Evolutionary conservation across 768 basidiomycete species (phyloP).

Genomic region (Amanita inopinata): DNA sequence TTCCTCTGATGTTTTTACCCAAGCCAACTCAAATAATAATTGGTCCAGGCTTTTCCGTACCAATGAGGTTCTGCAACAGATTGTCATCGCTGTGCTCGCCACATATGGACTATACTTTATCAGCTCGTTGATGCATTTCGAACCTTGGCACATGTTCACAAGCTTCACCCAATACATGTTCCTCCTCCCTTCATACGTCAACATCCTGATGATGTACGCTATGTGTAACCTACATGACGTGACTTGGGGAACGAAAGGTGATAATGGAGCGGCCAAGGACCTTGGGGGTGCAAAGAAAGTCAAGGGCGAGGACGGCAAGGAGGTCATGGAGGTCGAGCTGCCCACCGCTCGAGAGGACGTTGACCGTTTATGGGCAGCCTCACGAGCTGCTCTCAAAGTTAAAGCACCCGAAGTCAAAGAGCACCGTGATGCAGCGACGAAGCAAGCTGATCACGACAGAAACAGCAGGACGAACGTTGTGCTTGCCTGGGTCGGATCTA

Average conservation of each 20-base stretch:
- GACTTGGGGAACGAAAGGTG: constrained; percentile 89
- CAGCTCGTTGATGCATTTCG: constrained; percentile 79
- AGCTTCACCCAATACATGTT: constrained; percentile 90
- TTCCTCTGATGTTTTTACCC: constrained; percentile 7
- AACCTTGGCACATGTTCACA: constrained; percentile 97
- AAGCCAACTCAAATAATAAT: constrained; percentile 5
- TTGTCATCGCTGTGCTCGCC: constrained; percentile 69
- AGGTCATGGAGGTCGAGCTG: constrained; percentile 78
- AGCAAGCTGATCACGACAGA: constrained; percentile 80
- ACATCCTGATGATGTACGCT: constrained; percentile 90
- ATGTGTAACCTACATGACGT: constrained; percentile 92
- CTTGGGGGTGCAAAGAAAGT: constrained; percentile 87
- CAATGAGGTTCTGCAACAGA: constrained; percentile 71
- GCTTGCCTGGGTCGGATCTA: constrained; percentile 73
- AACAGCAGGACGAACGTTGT: constrained; percentile 82
- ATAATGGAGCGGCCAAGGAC: constrained; percentile 82
- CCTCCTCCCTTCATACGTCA: constrained; percentile 67
- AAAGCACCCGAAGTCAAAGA: constrained; percentile 68
- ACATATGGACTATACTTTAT: constrained; percentile 83
- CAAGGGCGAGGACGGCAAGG: constrained; percentile 76
- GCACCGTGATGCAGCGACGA: constrained; percentile 79
- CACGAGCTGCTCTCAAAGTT: constrained; percentile 55
- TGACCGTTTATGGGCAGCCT: constrained; percentile 78
- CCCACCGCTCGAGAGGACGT: constrained; percentile 80
- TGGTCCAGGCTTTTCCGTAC: constrained; percentile 43